phyloP scores from a whole-genome alignment of 768 basidiomycete genomes.

The Lactifluus volemus region DNA sequence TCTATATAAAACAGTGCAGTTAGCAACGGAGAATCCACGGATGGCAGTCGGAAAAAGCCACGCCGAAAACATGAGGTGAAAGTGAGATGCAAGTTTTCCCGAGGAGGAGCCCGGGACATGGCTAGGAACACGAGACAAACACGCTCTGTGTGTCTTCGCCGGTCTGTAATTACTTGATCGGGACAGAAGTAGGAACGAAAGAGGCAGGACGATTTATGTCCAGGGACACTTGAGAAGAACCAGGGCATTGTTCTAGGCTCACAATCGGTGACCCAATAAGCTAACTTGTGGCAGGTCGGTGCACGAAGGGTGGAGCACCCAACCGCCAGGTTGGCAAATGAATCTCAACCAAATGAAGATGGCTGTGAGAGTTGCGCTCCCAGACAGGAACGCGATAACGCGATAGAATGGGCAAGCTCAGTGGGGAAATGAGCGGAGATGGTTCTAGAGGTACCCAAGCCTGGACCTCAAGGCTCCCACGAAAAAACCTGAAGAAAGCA shows the following conservation, averaged over 20 bases:
- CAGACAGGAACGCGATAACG: constrained; percentile 10
- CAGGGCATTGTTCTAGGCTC: constrained; percentile 4
- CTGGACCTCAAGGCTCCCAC: constrained; percentile 9
- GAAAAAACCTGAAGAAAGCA: constrained; percentile 16
- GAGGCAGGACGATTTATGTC: background rate
- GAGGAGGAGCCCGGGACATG: background rate
- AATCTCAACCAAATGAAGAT: background rate
- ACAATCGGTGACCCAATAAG: constrained; percentile 1
- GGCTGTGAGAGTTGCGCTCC: background rate
- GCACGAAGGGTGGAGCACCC: constrained; percentile 6
- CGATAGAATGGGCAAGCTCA: constrained; percentile 3
- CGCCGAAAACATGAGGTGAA: constrained; percentile 18
- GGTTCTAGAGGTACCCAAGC: constrained; percentile 4
- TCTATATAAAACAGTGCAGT: constrained; percentile 37
- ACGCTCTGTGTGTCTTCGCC: background rate
- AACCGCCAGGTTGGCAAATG: constrained; percentile 2
- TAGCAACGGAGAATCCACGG: constrained; percentile 18
- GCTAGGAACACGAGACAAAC: constrained; percentile 12
- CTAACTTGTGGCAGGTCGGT: constrained; percentile 6
- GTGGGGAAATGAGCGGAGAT: constrained; percentile 12
- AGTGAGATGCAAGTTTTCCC: constrained; percentile 4
- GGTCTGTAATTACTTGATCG: constrained; percentile 13
- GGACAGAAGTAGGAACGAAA: constrained; percentile 12
- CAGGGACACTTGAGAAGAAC: background rate
- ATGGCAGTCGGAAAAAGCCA: constrained; percentile 6